Base-by-base conservation (phyloP, 1,139 yeast species). In the Yamadazyma sp. region DNA sequence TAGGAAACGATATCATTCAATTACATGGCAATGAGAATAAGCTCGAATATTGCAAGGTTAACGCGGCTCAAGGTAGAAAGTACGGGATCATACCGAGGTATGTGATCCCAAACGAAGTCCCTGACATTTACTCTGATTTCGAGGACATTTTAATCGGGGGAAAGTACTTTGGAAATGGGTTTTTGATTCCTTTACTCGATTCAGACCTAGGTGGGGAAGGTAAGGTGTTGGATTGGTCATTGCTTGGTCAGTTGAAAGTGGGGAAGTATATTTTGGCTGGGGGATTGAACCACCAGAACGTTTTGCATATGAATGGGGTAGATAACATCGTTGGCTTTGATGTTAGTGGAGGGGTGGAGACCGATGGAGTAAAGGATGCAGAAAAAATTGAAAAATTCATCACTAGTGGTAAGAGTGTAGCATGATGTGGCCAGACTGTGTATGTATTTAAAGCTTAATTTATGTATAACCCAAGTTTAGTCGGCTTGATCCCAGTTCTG, bases 131-230 rank as follows among this genome's bases (percentile, higher is more conserved):
- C 35, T 27, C 38, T 38, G 39, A 47, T 7, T 38, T 49, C 6
- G 47, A 41, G 17, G 43, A 43, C 5, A 26, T 48, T 7, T 35
- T 50, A 6, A 43, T 48, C 24, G 45, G 50, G 8, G 46, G 47
- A 1, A 42, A 44, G 25, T 48, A 79, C 5, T 51, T 80, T 35
- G 61, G 79, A 15, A 43, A 41, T 11, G 54, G 54, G 12, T 49
- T 38, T 26, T 38, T 49, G n/a, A 44, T 82, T 18, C 80, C 92
- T 1, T 68, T 92, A 39, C 66, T 92, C 20, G 98, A 92, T 56
- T 84, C 96, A 2, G 97, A 87, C 52, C 74, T 74, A 3, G 98
- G 98, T 8, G 98, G 98, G 1, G 94, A 88, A 53, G 98, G 98
- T 4, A 77, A 79, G 42, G 54, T 68, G 15, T 77, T 89, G 17